Percentiles rank a stretch among this genome's conserved stretches.
Evolutionary conservation across 441 rosid species (phyloP).

Genomic region (Erodium texanum): DNA sequence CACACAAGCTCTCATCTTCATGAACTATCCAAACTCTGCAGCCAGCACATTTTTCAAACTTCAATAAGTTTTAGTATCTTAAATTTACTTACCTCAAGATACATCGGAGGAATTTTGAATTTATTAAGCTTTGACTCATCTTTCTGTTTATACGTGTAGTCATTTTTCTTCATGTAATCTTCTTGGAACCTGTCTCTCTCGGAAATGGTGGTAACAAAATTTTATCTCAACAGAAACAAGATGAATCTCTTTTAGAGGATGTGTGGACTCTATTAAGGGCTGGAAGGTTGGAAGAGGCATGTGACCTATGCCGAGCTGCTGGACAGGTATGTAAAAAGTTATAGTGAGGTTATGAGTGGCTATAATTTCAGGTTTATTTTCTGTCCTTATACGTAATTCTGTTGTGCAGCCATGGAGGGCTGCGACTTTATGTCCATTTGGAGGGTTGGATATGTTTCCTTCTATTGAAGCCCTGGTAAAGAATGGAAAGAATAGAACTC

Average conservation of each 20-base stretch:
- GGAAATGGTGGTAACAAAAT: constrained; percentile 12
- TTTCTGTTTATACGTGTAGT: background rate
- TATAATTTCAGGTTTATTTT: constrained; percentile 8
- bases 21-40: background rate
- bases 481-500: constrained; percentile 69
- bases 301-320: constrained; percentile 87
- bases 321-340: constrained; percentile 59
- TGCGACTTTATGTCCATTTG: constrained; percentile 80
- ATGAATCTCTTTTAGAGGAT: constrained; percentile 92
- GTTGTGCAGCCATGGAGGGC: constrained; percentile 91
- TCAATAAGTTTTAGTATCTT: background rate
- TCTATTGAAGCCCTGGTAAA: constrained; percentile 71
- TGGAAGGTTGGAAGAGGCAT: constrained; percentile 88
- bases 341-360: constrained; percentile 4
- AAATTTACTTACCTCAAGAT: background rate
- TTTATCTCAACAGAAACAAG: constrained; percentile 63
- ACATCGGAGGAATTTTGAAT: background rate
- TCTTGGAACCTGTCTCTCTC: background rate
- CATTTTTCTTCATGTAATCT: no score
- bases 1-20: background rate
- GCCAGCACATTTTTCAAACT: background rate
- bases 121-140: constrained; percentile 1
- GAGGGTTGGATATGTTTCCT: constrained; percentile 76
- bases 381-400: constrained; percentile 12
- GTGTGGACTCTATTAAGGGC: constrained; percentile 91